Evolutionary conservation across 768 basidiomycete genomes (phyloP), one percentile per base, ranked within the genome.

Genomic region (Tricholoma saponaceum): DNA sequence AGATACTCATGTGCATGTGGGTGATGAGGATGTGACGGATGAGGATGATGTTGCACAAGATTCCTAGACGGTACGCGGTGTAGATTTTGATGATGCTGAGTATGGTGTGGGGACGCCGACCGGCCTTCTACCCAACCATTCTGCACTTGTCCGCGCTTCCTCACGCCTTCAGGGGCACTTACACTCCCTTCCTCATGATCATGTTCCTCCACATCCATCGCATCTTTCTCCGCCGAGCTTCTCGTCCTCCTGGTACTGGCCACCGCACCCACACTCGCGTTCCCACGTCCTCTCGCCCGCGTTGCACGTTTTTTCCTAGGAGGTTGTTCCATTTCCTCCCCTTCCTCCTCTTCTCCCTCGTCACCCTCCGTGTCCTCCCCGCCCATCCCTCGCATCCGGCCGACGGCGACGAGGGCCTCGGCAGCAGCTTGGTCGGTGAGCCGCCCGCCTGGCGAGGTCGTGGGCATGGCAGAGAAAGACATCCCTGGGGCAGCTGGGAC

Each of bases 401-500:
- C 89, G 32, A 94, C 90, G 49, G 89, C 86, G 44, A 93, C 91
- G 44, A 95, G 84, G 3, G 90, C 87, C 73, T 94, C 92, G 10
- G 92, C 92, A 1, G 92, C 92, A 35, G 91, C 91, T 68, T 92
- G 90, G 69, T 95, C 92, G 10, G 87, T 82, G 77, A 91, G 75
- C 52, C 76, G 72, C 16, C 70, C 74, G 20, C 67, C 62, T 30
- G 68, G 59, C 13, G 18, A 54, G 16, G 53, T 60, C 33, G 18
- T 30, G 49, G 30, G 53, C 16, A 16, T 30, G 39, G 52, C 46
- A 43, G 60, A 49, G n/a, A 62, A 58, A 2, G 62, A 59, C 5
- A 61, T 33, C 8, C 75, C 81, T 18, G 89, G 84, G 41, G 95
- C 93, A 52, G 96, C 95, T 33, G 97, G 95, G 41, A 99, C 95